phyloP scores from a whole-genome alignment of 345 rosid species.

The Hibiscus trionum region DNA sequence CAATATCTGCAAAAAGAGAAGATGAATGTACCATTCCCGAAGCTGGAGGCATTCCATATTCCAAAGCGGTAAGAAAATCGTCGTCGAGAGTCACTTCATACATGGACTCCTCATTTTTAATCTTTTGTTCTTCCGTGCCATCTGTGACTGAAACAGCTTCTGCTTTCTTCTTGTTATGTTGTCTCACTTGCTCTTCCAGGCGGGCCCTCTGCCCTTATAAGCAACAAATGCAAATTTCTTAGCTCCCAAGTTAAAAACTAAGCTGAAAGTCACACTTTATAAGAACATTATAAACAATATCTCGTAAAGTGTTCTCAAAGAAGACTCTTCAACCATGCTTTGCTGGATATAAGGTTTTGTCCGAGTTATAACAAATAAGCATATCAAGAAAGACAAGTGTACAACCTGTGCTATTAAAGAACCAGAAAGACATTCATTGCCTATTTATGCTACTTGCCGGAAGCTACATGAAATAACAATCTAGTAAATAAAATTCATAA shows the following conservation, averaged over 20 bases:
- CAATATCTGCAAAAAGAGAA: background rate
- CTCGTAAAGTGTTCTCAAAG: background rate
- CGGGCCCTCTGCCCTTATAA: conserved; percentile 52
- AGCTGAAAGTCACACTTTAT: background rate
- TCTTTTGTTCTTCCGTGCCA: conserved; percentile 20
- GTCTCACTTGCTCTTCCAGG: conserved; percentile 91
- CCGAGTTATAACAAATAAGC: background rate
- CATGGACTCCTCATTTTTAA: conserved; percentile 53
- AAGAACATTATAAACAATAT: background rate
- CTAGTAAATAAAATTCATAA: background rate
- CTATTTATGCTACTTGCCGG: background rate
- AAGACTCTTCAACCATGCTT: background rate
- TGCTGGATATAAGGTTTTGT: background rate
- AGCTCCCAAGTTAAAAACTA: conserved; percentile 4
- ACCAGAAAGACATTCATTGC: background rate
- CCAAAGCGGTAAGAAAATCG: conserved; percentile 91
- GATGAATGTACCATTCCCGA: conserved; percentile 73
- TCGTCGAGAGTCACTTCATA: conserved; percentile 88
- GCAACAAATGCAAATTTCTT: conserved; percentile 1
- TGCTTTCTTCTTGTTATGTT: conserved; percentile 73
- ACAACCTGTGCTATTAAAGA: background rate
- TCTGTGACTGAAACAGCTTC: conserved; percentile 23
- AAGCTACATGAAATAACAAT: background rate
- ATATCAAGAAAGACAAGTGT: background rate
- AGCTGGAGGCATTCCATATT: conserved; percentile 98